These are phyloP conservation scores for Graphiopsis chlorocephala DNA, from an alignment of 2,329 filamentous ascomycete genomes.

Conservation along the genomic window DNA sequence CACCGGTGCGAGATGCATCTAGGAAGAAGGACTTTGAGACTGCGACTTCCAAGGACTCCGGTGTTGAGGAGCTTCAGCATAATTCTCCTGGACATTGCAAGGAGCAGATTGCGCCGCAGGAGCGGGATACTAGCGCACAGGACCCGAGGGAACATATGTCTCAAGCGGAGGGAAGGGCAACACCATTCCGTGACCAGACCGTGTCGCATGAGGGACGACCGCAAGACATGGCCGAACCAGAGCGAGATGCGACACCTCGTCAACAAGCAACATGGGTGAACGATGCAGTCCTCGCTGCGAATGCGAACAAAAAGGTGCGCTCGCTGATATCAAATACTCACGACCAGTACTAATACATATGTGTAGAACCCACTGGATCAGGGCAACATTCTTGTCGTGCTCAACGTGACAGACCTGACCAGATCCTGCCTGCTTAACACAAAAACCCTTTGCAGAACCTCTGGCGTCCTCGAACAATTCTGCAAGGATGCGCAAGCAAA, in stretches of 20 bases:
- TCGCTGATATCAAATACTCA: background rate
- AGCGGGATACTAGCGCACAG: background rate
- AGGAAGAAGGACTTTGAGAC: background rate
- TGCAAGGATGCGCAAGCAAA: background rate
- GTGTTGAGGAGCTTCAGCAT: background rate
- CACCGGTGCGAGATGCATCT: background rate
- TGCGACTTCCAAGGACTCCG: background rate
- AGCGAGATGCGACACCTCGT: background rate
- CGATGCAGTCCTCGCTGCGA: background rate
- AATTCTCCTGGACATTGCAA: background rate
- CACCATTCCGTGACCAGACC: background rate
- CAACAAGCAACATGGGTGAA: background rate
- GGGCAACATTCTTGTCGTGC: constrained; percentile 17
- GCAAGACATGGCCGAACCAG: background rate
- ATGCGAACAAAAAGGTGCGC: background rate
- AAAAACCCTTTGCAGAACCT: background rate
- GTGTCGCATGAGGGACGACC: background rate
- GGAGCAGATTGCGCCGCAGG: background rate
- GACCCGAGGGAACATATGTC: background rate
- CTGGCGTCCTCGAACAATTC: background rate
- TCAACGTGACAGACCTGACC: constrained; percentile 7
- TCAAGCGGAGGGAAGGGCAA: background rate
- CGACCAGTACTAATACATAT: background rate
- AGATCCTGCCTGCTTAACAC: constrained; percentile 10
- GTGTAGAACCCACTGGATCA: constrained; percentile 7